These are phyloP conservation scores for Leucoagaricus sp. DNA, from an alignment of 1,284 basidiomycete genomes.

Conservation along the genomic window DNA sequence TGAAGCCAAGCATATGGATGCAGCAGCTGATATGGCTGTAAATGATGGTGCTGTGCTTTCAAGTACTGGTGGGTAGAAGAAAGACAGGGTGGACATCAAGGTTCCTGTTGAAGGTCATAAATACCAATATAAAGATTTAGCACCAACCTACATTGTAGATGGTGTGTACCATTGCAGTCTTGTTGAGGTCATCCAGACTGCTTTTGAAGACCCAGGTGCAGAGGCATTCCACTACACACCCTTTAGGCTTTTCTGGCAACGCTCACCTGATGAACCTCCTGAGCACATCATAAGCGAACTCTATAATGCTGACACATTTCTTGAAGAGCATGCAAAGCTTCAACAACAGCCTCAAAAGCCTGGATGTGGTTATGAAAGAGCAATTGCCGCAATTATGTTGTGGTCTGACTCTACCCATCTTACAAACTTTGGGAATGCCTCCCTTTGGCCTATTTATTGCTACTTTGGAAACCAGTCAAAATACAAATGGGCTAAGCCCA, in stretches of 20 bases:
- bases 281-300: background rate
- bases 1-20: background rate
- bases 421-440: constrained; percentile 30
- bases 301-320: background rate
- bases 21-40: background rate
- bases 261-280: background rate
- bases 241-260: background rate
- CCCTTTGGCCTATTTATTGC: constrained; percentile 32
- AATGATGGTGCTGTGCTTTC: background rate
- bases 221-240: background rate
- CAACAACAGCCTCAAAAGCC: background rate
- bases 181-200: background rate
- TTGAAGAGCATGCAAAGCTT: background rate
- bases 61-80: background rate
- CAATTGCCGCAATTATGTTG: constrained; percentile 19
- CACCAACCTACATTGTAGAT: background rate
- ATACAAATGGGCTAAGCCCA: constrained; percentile 23
- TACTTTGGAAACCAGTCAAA: constrained; percentile 30
- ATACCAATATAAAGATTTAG: background rate
- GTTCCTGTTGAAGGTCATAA: background rate
- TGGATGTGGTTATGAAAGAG: background rate
- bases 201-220: background rate
- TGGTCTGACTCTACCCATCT: constrained; percentile 38
- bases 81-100: background rate
- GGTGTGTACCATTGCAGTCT: background rate